Base-by-base conservation (phyloP, 2,329 filamentous ascomycete species). In the Fusarium brevicatenulatum region DNA sequence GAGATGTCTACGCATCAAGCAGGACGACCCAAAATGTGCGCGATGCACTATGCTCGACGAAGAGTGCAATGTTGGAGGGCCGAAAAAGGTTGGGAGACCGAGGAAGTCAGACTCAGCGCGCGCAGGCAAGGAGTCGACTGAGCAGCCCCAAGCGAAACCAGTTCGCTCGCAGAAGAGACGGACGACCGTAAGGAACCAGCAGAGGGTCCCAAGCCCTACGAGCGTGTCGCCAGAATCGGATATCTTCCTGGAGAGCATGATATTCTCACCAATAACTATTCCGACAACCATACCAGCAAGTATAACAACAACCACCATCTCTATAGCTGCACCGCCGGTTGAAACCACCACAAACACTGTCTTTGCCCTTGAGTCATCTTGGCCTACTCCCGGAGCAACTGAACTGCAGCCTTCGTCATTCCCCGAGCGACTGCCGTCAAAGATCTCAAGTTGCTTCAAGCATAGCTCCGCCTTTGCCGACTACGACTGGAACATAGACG, bases 101-200 rank as follows among this genome's bases (percentile, higher is more conserved):
- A 44, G 42, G 16, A 44, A 44, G 23, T 25, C 7, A 13, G 23
- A 44, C 4, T 44, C 11, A 11, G 16, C 7, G 40, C n/a, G 16
- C 7, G 16, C 42, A 25, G 16, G n/a, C 9, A 43, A 13, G 13
- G 21, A 43, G n/a, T 23, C 40, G 15, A 18, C 0, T 43, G 42
- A 25, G 23, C 4, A 25, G 7, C 16, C 23, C 16, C 16, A 7
- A 9, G 23, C 23, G 16, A 44, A 44, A 5, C 11, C 16, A 44
- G 42, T 44, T 25, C 42, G 23, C 11, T 44, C 23, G 16, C 23
- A 25, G 42, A 44, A 19, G 42, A 25, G 12, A 19, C 7, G 25
- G 7, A 9, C 23, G 4, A 25, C 16, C 4, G 3, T 7, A 6
- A 44, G 0, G 42, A 25, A 25, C 0, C 23, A 9, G 23, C 23